These are phyloP conservation scores for Fragaria nilgerrensis DNA, from an alignment of 306 rosid genomes.

Conservation along the genomic window DNA sequence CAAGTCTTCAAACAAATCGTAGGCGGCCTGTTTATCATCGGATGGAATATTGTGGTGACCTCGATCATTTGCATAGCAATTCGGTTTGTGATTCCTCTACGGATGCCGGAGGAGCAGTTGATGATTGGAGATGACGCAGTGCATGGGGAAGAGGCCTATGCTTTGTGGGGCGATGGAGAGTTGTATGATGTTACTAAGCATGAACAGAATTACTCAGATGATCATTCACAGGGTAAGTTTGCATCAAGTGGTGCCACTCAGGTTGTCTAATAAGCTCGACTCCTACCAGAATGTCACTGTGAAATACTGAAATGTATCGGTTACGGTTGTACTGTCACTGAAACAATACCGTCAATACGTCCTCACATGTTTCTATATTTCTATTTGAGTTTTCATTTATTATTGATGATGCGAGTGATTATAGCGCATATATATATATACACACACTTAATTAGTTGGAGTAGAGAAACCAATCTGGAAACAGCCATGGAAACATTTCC, in stretches of 20 bases:
- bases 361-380: not conserved
- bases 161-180: slow-evolving; percentile 64
- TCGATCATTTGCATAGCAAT: slow-evolving; percentile 42
- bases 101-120: slow-evolving; percentile 59
- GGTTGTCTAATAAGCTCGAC: not conserved
- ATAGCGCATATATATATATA: too few species aligned
- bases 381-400: too few species aligned
- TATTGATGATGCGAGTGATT: too few species aligned
- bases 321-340: not conserved
- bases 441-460: too few species aligned
- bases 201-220: not conserved
- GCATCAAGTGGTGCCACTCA: slow-evolving; percentile 13
- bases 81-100: slow-evolving; percentile 30
- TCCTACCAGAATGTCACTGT: not conserved
- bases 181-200: slow-evolving; percentile 11
- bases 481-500: too few species aligned
- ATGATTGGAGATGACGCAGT: slow-evolving; percentile 53
- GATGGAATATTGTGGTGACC: slow-evolving; percentile 49
- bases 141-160: slow-evolving; percentile 72
- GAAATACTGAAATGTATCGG: not conserved
- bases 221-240: not conserved
- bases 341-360: too few species aligned
- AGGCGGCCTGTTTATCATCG: slow-evolving; percentile 44
- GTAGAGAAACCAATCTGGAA: too few species aligned
- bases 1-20: slow-evolving; percentile 52